Evolutionary conservation across 768 basidiomycete genomes (phyloP).

Genomic region (Rhodotorula graminis): DNA sequence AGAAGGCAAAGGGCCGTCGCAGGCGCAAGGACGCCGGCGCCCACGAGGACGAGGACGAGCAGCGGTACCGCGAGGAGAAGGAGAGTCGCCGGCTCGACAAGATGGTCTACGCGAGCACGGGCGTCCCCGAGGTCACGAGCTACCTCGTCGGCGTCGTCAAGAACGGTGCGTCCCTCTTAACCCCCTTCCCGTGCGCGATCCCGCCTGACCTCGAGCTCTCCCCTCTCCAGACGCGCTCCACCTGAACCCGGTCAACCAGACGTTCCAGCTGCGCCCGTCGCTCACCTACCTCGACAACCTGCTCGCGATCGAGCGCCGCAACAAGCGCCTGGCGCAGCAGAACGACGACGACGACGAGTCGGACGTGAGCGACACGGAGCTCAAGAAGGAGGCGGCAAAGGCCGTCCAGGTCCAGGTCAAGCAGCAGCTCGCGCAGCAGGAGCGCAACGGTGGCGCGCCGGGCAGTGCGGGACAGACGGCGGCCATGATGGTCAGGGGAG

Average conservation of each 20-base stretch:
- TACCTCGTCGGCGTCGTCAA: constrained; percentile 44
- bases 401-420: constrained; percentile 39
- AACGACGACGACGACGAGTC: constrained; percentile 37
- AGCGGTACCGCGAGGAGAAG: constrained; percentile 24
- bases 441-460: constrained; percentile 5
- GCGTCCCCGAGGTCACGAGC: constrained; percentile 44
- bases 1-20: constrained; percentile 27
- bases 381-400: constrained; percentile 36
- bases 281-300: constrained; percentile 45
- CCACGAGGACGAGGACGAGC: constrained; percentile 22
- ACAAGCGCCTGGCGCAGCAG: constrained; percentile 29
- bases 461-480: constrained; percentile 21
- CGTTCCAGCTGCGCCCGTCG: constrained; percentile 44
- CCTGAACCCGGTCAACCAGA: constrained; percentile 43
- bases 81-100: constrained; percentile 31
- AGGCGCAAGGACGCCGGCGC: constrained; percentile 14
- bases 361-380: constrained; percentile 39
- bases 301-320: constrained; percentile 34
- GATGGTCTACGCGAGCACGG: constrained; percentile 38
- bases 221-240: constrained; percentile 42
- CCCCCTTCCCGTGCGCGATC: not conserved
- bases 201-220: not conserved
- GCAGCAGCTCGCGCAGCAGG: constrained; percentile 7
- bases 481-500: not conserved
- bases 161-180: constrained; percentile 41